Evolutionary conservation across 2,329 filamentous ascomycete species (phyloP).

Genomic region (Neonectria neomacrospora): DNA sequence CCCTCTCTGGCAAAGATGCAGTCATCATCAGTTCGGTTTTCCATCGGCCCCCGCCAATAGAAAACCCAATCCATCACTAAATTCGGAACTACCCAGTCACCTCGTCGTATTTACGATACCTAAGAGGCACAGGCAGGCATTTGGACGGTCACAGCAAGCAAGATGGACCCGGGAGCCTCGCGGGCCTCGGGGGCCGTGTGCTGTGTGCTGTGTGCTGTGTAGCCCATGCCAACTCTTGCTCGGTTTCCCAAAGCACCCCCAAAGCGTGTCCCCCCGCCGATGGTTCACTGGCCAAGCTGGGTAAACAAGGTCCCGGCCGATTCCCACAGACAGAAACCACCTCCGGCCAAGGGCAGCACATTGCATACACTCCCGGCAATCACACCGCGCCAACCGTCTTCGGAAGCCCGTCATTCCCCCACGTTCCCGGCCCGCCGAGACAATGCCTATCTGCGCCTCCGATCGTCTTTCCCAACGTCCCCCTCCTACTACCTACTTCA

Average conservation of each 20-base stretch:
- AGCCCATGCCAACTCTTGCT: not conserved
- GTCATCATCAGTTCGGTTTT: not conserved
- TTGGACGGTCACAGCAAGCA: not conserved
- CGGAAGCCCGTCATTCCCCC: constrained; percentile 1
- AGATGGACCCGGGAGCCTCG: not conserved
- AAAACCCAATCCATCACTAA: not conserved
- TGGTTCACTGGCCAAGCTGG: not conserved
- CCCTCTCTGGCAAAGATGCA: not conserved
- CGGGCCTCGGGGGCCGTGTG: not conserved
- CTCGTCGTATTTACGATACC: not conserved
- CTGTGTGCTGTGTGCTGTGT: not conserved
- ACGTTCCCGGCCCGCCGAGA: constrained; percentile 7
- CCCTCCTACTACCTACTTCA: too few relatives aligned
- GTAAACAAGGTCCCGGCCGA: not conserved
- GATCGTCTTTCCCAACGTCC: not conserved
- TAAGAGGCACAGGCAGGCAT: not conserved
- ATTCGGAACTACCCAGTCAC: not conserved
- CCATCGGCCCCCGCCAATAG: not conserved
- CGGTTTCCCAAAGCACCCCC: not conserved
- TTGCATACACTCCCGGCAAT: not conserved
- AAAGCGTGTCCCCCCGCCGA: not conserved
- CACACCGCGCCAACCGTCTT: not conserved
- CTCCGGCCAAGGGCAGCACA: not conserved
- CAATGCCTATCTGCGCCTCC: not conserved
- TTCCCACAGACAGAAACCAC: not conserved